A percentile compares a stretch with the other conserved stretches of the same genome.
Conservation (phyloP, 257 asterid species). For the Knoxia roxburghii region DNA sequence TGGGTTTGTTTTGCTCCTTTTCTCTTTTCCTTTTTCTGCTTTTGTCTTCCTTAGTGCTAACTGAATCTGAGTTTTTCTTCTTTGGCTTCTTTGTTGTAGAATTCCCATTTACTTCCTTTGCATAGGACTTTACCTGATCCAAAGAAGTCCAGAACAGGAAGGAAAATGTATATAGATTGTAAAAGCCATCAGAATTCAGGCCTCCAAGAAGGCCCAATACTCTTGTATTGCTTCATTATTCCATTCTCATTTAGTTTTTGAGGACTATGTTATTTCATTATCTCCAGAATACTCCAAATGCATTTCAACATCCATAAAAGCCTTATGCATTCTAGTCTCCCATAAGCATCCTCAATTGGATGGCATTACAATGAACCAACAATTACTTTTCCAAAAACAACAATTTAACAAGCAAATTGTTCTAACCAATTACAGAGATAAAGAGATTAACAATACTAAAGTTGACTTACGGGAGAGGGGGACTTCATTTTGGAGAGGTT, state of each 20-base stretch:
- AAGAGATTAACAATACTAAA: background rate
- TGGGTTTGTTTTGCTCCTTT: conserved; percentile 11
- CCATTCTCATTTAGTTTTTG: background rate
- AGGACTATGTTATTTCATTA: background rate
- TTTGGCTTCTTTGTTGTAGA: conserved; percentile 5
- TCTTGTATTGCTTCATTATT: background rate
- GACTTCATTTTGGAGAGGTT: background rate
- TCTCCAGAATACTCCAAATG: background rate
- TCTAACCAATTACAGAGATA: background rate
- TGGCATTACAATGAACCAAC: background rate
- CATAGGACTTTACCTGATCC: conserved; percentile 13
- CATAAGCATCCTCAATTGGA: background rate
- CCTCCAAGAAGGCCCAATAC: background rate
- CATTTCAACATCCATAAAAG: background rate
- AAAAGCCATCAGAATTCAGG: background rate
- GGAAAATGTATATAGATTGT: background rate
- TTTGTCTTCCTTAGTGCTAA: conserved; percentile 5
- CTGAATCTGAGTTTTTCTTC: conserved; percentile 10
- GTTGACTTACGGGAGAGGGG: conserved; percentile 17
- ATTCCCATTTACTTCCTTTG: conserved; percentile 1
- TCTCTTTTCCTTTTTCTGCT: conserved; percentile 16
- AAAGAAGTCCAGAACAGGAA: conserved; percentile 3
- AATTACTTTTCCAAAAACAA: background rate
- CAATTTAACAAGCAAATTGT: background rate
- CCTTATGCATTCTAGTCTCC: background rate